phyloP scores from a whole-genome alignment of 257 asterid genomes.

The Capsicum baccatum region DNA sequence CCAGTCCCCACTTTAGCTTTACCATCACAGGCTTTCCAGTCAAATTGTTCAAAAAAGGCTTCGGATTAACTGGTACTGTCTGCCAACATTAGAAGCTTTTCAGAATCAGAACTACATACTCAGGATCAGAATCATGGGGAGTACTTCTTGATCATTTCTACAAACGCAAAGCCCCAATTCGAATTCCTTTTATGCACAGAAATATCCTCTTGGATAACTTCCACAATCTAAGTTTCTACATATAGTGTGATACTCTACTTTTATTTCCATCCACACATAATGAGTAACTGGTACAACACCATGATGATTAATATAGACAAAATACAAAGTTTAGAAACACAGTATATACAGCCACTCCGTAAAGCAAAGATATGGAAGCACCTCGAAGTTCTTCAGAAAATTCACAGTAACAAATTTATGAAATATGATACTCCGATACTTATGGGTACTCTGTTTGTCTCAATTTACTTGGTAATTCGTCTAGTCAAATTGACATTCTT shows the following conservation, averaged over 20 bases:
- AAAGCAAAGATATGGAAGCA: neutral
- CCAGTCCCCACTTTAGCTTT: slow-evolving; percentile 99
- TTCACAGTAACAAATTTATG: neutral
- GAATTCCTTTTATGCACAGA: too few species aligned
- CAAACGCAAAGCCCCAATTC: too few species aligned
- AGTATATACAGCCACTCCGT: neutral
- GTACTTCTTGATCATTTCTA: too few species aligned
- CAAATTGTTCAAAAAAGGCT: slow-evolving; percentile 96
- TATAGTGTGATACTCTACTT: neutral
- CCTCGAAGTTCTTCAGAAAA: neutral
- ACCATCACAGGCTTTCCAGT: slow-evolving; percentile 97
- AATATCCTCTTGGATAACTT: too few species aligned
- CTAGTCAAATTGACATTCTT: neutral
- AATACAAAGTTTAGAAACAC: neutral
- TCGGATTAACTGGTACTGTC: slow-evolving; percentile 98
- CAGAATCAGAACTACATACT: neutral
- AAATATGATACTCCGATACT: neutral
- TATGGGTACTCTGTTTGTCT: neutral
- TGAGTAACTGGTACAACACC: neutral
- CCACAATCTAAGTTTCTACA: too few species aligned
- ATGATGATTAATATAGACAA: neutral
- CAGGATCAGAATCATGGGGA: too few species aligned
- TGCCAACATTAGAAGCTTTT: slow-evolving; percentile 37
- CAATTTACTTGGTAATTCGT: neutral
- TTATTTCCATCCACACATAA: neutral